Percentiles rank a stretch among this genome's conserved stretches.
Conservation (phyloP, 2,329 filamentous ascomycete species). For the Kalaharituber pfeilii region DNA sequence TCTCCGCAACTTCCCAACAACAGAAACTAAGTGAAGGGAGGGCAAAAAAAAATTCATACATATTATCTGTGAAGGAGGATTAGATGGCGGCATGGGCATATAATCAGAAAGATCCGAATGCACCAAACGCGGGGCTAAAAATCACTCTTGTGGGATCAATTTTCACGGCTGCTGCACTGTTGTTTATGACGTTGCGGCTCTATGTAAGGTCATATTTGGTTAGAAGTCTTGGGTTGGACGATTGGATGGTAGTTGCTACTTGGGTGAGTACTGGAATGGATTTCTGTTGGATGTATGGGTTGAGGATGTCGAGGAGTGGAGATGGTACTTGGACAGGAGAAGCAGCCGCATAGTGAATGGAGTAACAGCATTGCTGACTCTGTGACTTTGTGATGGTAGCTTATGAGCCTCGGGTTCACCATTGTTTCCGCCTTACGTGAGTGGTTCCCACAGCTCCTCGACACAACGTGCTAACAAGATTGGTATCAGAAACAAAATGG, state of each 20-base stretch:
- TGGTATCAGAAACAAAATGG: slow-evolving; percentile 30
- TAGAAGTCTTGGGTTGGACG: slow-evolving; percentile 27
- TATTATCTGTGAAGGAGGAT: no score
- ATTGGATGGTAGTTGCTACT: slow-evolving; percentile 4
- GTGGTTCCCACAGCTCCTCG: slow-evolving; percentile 18
- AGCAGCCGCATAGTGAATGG: no score
- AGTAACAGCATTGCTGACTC: no score
- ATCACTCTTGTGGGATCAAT: slow-evolving; percentile 24
- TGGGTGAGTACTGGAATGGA: no score
- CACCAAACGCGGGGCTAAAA: slow-evolving; percentile 26
- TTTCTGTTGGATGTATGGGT: no score
- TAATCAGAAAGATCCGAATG: slow-evolving; percentile 25
- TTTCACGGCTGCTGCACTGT: slow-evolving; percentile 25
- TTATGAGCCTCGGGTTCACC: neutral
- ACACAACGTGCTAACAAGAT: slow-evolving; percentile 5
- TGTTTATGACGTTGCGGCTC: slow-evolving; percentile 25
- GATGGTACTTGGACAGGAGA: slow-evolving; percentile 1
- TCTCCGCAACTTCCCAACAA: no score
- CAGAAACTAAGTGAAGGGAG: no score
- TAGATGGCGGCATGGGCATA: slow-evolving; percentile 27
- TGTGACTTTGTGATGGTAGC: neutral
- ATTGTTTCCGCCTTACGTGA: neutral
- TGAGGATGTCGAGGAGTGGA: no score
- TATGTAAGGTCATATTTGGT: slow-evolving; percentile 27
- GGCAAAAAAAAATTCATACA: no score